Percentiles rank a stretch among this genome's conserved stretches.
These are phyloP conservation scores for Anisodus acutangulus DNA, from an alignment of 257 asterid genomes.

Conservation along the genomic window DNA sequence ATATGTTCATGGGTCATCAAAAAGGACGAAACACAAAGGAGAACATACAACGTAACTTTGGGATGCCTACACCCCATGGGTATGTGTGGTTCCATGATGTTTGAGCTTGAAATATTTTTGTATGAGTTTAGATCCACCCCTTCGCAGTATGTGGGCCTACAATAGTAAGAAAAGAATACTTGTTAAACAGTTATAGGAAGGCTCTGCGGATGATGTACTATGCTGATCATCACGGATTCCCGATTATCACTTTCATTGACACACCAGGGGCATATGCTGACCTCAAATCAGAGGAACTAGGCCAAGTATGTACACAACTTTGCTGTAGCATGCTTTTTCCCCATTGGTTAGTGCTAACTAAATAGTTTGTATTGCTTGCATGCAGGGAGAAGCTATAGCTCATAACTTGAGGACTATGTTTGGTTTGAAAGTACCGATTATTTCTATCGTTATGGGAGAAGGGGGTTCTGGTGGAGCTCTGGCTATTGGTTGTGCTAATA, in stretches of 20 bases:
- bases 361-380: constrained; percentile 28
- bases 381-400: constrained; percentile 98
- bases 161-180: constrained; percentile 23
- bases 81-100: constrained; percentile 40
- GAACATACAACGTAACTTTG: constrained; percentile 86
- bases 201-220: constrained; percentile 90
- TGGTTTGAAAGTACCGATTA: constrained; percentile 93
- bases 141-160: constrained; percentile 21
- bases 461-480: constrained; percentile 99
- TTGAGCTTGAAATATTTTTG: constrained; percentile 18
- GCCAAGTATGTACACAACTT: constrained; percentile 62
- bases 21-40: constrained; percentile 93
- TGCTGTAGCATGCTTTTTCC: constrained; percentile 22
- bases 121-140: constrained; percentile 16
- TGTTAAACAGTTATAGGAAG: constrained; percentile 74
- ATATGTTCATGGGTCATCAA: constrained; percentile 95
- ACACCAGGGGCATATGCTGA: constrained; percentile 98
- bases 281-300: constrained; percentile 81
- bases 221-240: constrained; percentile 94
- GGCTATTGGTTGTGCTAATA: constrained; percentile 97
- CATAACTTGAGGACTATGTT: constrained; percentile 93
- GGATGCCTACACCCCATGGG: constrained; percentile 99
- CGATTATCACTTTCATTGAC: constrained; percentile 83
- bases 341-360: constrained; percentile 1
- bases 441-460: constrained; percentile 93